Evolutionary conservation across 208 protist genomes (phyloP).

Genomic region (Acanthamoeba lenticulata): DNA sequence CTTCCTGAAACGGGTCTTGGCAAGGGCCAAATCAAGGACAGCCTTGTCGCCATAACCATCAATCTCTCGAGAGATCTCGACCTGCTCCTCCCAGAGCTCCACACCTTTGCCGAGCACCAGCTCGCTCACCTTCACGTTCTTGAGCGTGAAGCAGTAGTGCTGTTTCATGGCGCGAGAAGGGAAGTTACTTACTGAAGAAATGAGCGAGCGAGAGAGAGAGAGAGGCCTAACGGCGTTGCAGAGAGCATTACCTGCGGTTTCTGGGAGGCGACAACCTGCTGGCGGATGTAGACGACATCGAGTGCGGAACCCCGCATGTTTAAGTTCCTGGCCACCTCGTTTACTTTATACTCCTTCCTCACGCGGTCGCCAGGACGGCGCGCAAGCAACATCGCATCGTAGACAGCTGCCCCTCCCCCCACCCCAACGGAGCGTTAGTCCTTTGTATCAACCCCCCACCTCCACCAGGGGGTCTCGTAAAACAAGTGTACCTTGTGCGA

Average conservation of each 20-base stretch:
- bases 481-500: slow-evolving; percentile 60
- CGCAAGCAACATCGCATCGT: slow-evolving; percentile 31
- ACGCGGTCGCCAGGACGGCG: slow-evolving; percentile 4
- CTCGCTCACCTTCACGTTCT: slow-evolving; percentile 39
- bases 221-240: not conserved
- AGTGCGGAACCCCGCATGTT: not conserved
- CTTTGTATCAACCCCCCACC: not conserved
- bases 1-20: not conserved
- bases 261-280: not conserved
- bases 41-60: not conserved
- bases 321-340: not conserved
- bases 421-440: not conserved
- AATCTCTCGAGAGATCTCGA: slow-evolving; percentile 4
- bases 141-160: slow-evolving; percentile 61
- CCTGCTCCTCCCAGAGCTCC: not conserved
- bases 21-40: slow-evolving; percentile 25
- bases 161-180: not conserved
- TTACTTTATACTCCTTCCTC: slow-evolving; percentile 42
- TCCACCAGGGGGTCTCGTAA: not conserved
- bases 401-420: not conserved
- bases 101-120: slow-evolving; percentile 8
- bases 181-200: not conserved
- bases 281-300: not conserved
- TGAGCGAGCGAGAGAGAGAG: not conserved
- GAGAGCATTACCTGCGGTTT: not conserved